Base-by-base conservation (phyloP, 2,329 filamentous ascomycete genomes). In the Paramyrothecium roridum region DNA sequence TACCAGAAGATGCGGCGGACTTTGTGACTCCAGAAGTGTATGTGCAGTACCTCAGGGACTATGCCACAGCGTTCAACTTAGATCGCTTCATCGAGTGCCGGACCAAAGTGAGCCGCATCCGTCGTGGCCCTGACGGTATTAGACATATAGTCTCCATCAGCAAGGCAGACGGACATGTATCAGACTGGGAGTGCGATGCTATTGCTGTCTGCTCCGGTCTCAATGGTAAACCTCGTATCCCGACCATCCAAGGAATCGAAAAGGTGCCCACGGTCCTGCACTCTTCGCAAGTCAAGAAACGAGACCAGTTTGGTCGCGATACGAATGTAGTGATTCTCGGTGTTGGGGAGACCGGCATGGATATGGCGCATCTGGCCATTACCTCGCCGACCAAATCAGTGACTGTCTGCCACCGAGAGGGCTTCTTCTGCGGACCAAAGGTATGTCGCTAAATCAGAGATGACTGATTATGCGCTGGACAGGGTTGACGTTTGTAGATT, bases 351-450 rank as follows among this genome's bases (percentile, higher is more conserved):
- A 80, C 77, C 0, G 75, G 68, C 3, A 76, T 77, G 67, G 77
- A 80, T 48, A 60, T 80, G 23, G 70, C 72, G 0, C 68, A 77
- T 46, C 69, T 79, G 19, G 77, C 77, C 0, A 67, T 79, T 3
- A 80, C 74, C 1, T 71, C 75, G 1, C 63, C 67, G 1, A 74
- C 75, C 1, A 71, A 68, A 8, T 71, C 71, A 7, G 76, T 79
- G 8, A 73, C 75, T 0, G 56, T 80, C 12, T 77, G 74, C 23
- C 76, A 79, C 54, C 69, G 75, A 8, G 70, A 77, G 56, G 77
- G 77, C 2, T 79, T 78, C 57, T 73, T 76, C 30, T 73, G 72
- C 30, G 76, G 73, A 3, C 76, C 76, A 3, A 79, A 79, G 68
- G 74, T 73, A 55, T 16, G 55, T 17, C 33, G 16, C 33, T 10